A percentile compares a stretch with the other conserved stretches of the same genome.
phyloP scores from a whole-genome alignment of 331 rosid species.

The Stylosanthes scabra region DNA sequence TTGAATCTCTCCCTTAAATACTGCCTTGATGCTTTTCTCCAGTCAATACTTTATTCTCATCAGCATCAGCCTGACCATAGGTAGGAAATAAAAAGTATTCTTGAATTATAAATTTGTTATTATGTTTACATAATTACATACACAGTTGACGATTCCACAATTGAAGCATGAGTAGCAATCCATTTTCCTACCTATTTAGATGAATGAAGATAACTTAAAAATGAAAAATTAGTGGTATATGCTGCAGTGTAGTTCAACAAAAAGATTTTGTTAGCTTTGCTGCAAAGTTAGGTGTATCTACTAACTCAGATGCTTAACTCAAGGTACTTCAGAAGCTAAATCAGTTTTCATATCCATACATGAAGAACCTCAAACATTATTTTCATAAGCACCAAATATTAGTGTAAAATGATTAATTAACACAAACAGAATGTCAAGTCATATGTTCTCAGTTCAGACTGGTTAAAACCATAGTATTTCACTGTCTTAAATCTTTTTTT shows the following conservation, averaged over 20 bases:
- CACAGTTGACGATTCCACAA: neutral
- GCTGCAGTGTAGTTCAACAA: neutral
- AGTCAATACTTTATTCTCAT: conserved; percentile 93
- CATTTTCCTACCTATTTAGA: conserved; percentile 9
- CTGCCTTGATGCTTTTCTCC: conserved; percentile 99
- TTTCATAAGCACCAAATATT: too few relatives aligned
- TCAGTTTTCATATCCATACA: too few relatives aligned
- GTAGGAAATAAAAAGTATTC: conserved; percentile 28
- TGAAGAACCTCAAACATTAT: too few relatives aligned
- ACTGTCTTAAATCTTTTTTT: too few relatives aligned
- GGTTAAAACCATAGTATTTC: too few relatives aligned
- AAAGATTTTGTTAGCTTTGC: too few relatives aligned
- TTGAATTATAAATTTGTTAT: conserved; percentile 12
- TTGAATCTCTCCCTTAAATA: conserved; percentile 98
- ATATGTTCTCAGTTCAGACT: too few relatives aligned
- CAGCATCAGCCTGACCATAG: conserved; percentile 85
- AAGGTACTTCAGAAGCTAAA: too few relatives aligned
- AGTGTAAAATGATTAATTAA: too few relatives aligned
- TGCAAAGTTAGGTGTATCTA: too few relatives aligned
- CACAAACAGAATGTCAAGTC: too few relatives aligned
- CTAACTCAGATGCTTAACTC: too few relatives aligned
- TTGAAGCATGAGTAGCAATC: conserved; percentile 9
- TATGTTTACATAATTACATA: conserved; percentile 6
- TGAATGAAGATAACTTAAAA: conserved; percentile 7
- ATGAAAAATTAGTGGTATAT: neutral